Evolutionary conservation across 1,284 basidiomycete species (phyloP), one percentile per base, ranked within the genome.

Genomic region (Ceratobasidium sp.): DNA sequence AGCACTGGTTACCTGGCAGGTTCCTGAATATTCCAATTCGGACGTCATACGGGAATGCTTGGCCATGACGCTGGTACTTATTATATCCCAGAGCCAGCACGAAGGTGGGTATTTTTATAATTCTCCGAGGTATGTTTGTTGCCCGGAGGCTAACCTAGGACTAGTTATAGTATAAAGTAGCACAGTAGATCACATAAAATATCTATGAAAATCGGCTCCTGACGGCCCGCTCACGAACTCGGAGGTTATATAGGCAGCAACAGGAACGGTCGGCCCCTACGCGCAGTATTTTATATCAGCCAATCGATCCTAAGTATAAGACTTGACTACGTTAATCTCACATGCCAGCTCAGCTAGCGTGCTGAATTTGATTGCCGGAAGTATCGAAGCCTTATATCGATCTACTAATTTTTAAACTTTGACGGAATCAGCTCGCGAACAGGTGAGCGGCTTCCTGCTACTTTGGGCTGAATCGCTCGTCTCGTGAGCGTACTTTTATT

Each of bases 321-420:
- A 29, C 25, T 29, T 46, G 13, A 46, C 13, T 46, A 11, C 19
- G 44, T 19, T 46, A 15, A 46, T 46, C 44, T 46, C 44, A 46
- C 44, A 46, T 19, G 44, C 44, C 44, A 46, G 44, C 44, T 32
- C 49, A 52, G 52, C 22, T 67, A 52, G 19, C 65, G 29, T 52
- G 65, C 49, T 37, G 22, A 51, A 25, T 67, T 67, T 67, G 46
- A 34, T 49, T 51, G 19, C 65, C 32, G 65, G 25, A 51, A 52
- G 32, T 25, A 46, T 67, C 65, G 65, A 67, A 67, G 65, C 40
- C 46, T 32, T 67, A 29, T 29, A 29, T 29, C 62, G 22, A 25
- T 22, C 9, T 17, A 65, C 43, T 43, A 44, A 67, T 67, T 67
- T 67, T 51, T 67, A 67, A 51, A 17, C 65, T 51, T 67, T 67